Evolutionary conservation across 805 yeast genomes (phyloP).

Genomic region (Starmera caribaea): DNA sequence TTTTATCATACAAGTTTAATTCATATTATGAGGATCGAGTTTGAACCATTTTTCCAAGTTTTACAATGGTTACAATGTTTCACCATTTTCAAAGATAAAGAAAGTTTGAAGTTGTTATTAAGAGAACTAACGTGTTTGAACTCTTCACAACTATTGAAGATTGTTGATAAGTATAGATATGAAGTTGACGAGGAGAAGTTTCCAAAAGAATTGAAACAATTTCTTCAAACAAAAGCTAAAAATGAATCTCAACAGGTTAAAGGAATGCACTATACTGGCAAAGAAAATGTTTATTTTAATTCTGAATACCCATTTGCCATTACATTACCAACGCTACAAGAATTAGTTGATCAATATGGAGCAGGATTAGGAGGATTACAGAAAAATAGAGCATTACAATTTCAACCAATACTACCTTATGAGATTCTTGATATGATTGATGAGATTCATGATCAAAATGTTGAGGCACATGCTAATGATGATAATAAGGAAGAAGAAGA

Average conservation of each 20-base stretch:
- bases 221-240: slow-evolving; percentile 7
- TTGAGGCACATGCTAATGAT: slow-evolving; percentile 2
- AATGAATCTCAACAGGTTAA: slow-evolving; percentile 4
- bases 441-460: slow-evolving; percentile 43
- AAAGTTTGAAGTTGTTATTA: slow-evolving; percentile 45
- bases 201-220: slow-evolving; percentile 23
- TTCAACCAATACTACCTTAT: slow-evolving; percentile 66
- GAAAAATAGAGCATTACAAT: slow-evolving; percentile 40
- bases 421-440: slow-evolving; percentile 65
- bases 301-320: slow-evolving; percentile 44
- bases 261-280: slow-evolving; percentile 12
- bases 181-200: slow-evolving; percentile 74
- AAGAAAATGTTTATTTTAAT: slow-evolving; percentile 34
- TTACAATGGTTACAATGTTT: slow-evolving; percentile 88
- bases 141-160: slow-evolving; percentile 59
- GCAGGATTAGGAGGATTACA: slow-evolving; percentile 60
- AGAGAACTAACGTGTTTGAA: slow-evolving; percentile 48
- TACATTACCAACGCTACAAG: slow-evolving; percentile 63
- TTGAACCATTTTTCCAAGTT: slow-evolving; percentile 67
- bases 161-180: slow-evolving; percentile 67
- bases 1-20: slow-evolving; percentile 59
- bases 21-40: slow-evolving; percentile 54
- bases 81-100: slow-evolving; percentile 59
- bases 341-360: slow-evolving; percentile 68
- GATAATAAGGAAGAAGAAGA: slow-evolving; percentile 14